These are phyloP conservation scores for Penicillium antarcticum DNA, from an alignment of 495 filamentous ascomycete species.

Conservation along the genomic window DNA sequence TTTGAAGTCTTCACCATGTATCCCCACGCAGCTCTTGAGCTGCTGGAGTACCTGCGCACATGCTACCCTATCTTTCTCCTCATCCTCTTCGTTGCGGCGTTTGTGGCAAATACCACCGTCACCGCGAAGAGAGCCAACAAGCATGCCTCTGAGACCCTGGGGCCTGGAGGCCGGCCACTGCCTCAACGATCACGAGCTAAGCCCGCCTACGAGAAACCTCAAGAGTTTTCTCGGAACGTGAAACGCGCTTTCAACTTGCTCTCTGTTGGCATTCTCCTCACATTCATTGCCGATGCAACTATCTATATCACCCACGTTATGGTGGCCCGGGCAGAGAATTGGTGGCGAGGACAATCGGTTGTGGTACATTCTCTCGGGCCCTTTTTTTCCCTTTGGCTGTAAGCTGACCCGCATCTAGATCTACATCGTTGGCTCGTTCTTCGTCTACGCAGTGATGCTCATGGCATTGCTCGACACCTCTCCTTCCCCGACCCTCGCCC, in stretches of 20 bases:
- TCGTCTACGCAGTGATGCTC: slow-evolving; percentile 67
- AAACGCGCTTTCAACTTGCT: slow-evolving; percentile 73
- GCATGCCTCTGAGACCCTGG: slow-evolving; percentile 38
- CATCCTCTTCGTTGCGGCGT: slow-evolving; percentile 62
- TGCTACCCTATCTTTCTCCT: slow-evolving; percentile 66
- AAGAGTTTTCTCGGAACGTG: slow-evolving; percentile 54
- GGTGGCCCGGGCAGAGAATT: slow-evolving; percentile 58
- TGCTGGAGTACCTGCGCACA: slow-evolving; percentile 53
- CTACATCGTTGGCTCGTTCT: slow-evolving; percentile 76
- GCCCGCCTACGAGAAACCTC: slow-evolving; percentile 29
- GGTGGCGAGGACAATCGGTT: slow-evolving; percentile 87
- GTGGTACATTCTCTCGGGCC: slow-evolving; percentile 58
- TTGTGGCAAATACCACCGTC: slow-evolving; percentile 59
- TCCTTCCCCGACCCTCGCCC: slow-evolving; percentile 67
- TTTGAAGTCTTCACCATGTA: slow-evolving; percentile 31
- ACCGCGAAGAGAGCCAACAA: slow-evolving; percentile 44
- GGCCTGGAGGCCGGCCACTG: slow-evolving; percentile 80
- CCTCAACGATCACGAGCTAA: slow-evolving; percentile 52
- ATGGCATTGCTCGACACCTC: slow-evolving; percentile 78
- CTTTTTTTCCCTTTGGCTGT: neutral
- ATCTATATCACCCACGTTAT: slow-evolving; percentile 78
- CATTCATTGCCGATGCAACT: slow-evolving; percentile 69
- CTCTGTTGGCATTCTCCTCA: slow-evolving; percentile 61
- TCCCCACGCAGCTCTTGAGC: slow-evolving; percentile 37
- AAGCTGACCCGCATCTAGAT: slow-evolving; percentile 50